Conservation (phyloP, 495 filamentous ascomycete genomes). For the Xylaria longipes region DNA sequence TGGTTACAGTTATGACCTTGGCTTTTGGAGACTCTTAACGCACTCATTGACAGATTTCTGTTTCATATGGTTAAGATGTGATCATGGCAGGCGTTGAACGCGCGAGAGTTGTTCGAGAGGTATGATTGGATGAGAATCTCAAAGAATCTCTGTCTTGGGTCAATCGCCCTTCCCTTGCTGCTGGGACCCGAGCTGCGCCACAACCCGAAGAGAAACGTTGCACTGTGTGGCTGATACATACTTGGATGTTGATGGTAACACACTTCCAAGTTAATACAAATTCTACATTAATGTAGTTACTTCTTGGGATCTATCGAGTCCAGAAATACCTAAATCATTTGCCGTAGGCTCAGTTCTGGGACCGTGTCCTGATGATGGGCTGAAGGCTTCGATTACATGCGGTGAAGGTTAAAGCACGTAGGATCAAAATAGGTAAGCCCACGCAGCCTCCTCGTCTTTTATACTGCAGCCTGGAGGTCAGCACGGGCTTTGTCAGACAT, state of each 20-base stretch:
- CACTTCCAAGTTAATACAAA: no score
- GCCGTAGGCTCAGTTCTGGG: not conserved
- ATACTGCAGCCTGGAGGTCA: conserved; percentile 13
- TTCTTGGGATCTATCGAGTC: no score
- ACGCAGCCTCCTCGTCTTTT: conserved; percentile 8
- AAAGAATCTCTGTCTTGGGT: conserved; percentile 5
- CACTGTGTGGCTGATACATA: not conserved
- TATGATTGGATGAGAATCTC: conserved; percentile 19
- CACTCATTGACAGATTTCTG: not conserved
- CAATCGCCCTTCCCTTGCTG: not conserved
- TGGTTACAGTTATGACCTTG: not conserved
- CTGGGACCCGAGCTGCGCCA: conserved; percentile 9
- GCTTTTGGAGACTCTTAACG: not conserved
- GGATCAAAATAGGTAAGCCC: conserved; percentile 1
- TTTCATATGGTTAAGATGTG: not conserved
- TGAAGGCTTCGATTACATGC: not conserved
- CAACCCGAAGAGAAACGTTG: not conserved
- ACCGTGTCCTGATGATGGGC: not conserved
- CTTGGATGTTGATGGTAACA: not conserved
- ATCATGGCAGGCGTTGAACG: conserved; percentile 7
- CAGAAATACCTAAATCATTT: not conserved
- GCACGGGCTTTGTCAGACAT: not conserved
- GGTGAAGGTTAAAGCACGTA: not conserved
- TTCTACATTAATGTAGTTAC: no score
- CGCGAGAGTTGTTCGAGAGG: not conserved